Evolutionary conservation across 306 rosid species (phyloP).

Genomic region (Senna tora): DNA sequence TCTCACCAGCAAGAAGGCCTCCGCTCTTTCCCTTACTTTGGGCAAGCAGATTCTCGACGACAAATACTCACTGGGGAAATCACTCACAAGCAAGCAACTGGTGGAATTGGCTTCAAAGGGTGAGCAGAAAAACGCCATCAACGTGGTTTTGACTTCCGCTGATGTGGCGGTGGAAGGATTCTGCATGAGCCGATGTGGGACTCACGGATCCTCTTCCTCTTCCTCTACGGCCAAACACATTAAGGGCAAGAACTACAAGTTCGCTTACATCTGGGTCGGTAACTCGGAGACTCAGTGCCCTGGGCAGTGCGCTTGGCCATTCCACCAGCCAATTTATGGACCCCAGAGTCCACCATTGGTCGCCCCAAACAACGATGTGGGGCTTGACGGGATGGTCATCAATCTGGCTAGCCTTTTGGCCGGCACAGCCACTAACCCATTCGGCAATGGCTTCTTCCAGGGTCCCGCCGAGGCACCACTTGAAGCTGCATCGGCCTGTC

Average conservation of each 20-base stretch:
- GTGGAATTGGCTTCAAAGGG: constrained; percentile 32
- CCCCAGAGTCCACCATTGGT: constrained; percentile 57
- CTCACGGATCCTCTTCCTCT: constrained; percentile 56
- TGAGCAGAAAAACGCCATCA: constrained; percentile 52
- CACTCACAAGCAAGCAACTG: constrained; percentile 28
- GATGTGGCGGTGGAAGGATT: constrained; percentile 71
- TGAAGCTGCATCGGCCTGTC: constrained; percentile 74
- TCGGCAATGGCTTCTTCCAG: constrained; percentile 73
- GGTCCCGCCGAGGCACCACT: constrained; percentile 63
- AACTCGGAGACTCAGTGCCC: constrained; percentile 80
- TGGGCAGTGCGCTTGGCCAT: constrained; percentile 77
- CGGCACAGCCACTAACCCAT: constrained; percentile 80
- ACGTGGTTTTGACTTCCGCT: constrained; percentile 65
- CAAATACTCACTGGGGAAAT: constrained; percentile 37
- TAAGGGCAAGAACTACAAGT: constrained; percentile 52
- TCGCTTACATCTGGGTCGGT: constrained; percentile 81
- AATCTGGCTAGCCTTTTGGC: constrained; percentile 69
- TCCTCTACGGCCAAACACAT: not conserved
- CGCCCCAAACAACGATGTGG: constrained; percentile 76
- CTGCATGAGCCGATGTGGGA: constrained; percentile 68
- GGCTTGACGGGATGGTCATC: constrained; percentile 69
- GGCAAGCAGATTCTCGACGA: constrained; percentile 56
- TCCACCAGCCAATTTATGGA: constrained; percentile 72
- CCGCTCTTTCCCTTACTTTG: constrained; percentile 42
- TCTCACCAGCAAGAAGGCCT: constrained; percentile 25